These are phyloP conservation scores for Mycena venus DNA, from an alignment of 768 basidiomycete species.

Conservation along the genomic window DNA sequence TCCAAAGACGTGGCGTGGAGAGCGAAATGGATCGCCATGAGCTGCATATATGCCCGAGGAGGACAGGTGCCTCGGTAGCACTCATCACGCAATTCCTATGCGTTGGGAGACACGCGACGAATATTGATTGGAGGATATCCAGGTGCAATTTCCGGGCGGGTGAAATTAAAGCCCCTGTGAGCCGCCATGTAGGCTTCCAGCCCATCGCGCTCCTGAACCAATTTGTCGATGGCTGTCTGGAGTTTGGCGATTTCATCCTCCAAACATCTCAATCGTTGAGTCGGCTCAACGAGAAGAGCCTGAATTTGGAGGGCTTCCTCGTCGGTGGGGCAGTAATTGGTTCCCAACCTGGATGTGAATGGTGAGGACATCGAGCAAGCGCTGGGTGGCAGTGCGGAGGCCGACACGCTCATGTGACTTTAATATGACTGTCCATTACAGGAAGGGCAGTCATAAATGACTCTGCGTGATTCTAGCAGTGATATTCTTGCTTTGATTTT, in stretches of 20 bases:
- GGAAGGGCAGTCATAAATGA: too few species aligned
- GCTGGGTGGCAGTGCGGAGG: too few species aligned
- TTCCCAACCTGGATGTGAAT: too few species aligned
- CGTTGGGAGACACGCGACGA: constrained; percentile 11
- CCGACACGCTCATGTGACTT: too few species aligned
- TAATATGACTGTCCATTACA: too few species aligned
- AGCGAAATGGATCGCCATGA: constrained; percentile 5
- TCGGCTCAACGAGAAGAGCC: neutral
- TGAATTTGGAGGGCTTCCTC: neutral
- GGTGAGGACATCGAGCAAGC: too few species aligned
- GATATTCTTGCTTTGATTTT: too few species aligned
- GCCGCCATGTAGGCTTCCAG: neutral
- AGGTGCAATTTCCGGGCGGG: neutral
- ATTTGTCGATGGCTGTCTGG: neutral
- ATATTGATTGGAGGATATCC: constrained; percentile 3
- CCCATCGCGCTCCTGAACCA: neutral
- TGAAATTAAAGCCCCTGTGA: neutral
- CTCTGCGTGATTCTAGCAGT: too few species aligned
- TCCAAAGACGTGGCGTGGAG: constrained; percentile 19
- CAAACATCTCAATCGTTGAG: neutral
- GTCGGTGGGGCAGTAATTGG: too few species aligned
- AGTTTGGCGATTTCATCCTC: neutral
- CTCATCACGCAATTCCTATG: too few species aligned
- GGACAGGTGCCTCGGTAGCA: constrained; percentile 9
- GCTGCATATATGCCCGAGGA: constrained; percentile 20